Conservation (phyloP, 257 asterid species). For the Solanum corneliomulleri region DNA sequence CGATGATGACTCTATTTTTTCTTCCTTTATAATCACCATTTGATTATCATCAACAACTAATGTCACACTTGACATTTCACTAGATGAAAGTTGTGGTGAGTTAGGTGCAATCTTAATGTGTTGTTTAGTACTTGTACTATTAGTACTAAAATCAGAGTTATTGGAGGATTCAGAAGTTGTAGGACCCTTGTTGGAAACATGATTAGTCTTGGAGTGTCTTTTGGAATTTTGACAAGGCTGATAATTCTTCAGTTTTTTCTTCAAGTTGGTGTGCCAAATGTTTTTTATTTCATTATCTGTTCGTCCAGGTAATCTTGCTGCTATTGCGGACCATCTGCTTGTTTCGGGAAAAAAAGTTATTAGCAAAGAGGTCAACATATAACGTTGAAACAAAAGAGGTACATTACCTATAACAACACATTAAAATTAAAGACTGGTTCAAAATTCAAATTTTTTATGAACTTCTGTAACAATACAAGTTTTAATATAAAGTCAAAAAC, state of each 20-base stretch:
- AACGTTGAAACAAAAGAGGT: background rate
- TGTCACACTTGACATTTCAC: background rate
- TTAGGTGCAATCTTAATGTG: background rate
- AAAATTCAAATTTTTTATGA: background rate
- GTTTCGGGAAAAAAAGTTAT: background rate
- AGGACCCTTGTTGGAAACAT: background rate
- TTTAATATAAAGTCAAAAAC: too few relatives aligned
- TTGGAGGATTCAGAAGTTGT: background rate
- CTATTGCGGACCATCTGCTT: conserved; percentile 4
- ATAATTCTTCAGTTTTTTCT: background rate
- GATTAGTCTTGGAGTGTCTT: background rate
- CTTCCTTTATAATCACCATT: background rate
- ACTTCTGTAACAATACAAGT: background rate
- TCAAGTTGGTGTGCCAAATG: conserved; percentile 4
- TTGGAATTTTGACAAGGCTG: background rate
- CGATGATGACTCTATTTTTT: background rate
- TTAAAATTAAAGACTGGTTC: too few relatives aligned
- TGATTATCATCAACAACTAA: background rate
- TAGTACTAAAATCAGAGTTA: background rate
- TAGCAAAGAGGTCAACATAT: background rate
- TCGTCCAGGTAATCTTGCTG: background rate
- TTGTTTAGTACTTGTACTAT: background rate
- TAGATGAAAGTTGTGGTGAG: background rate
- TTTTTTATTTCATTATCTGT: conserved; percentile 9
- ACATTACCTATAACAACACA: background rate